phyloP scores from a whole-genome alignment of 192 early-diverging fungal genomes.

The Coemansia sp. region DNA sequence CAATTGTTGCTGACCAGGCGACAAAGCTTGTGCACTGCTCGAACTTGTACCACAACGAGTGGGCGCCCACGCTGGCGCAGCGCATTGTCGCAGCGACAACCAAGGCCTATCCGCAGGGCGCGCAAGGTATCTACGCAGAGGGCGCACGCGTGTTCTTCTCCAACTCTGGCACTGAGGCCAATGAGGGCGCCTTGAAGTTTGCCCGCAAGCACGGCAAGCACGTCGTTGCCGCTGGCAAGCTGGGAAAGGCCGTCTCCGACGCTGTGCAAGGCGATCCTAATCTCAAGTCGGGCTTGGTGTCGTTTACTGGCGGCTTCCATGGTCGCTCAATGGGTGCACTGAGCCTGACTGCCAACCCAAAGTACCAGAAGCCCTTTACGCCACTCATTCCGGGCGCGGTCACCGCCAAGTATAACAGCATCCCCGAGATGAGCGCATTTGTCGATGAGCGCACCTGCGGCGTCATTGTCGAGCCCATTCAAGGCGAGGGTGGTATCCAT shows the following conservation, averaged over 20 bases:
- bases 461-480: conserved; percentile 95
- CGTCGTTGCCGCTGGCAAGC: conserved; percentile 26
- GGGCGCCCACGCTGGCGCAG: conserved; percentile 78
- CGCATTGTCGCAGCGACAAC: conserved; percentile 64
- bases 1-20: conserved; percentile 78
- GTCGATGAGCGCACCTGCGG: conserved; percentile 81
- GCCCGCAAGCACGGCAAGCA: conserved; percentile 79
- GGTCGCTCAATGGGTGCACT: conserved; percentile 95
- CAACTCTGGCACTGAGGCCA: conserved; percentile 98
- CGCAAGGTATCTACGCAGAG: conserved; percentile 50
- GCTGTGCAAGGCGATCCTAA: conserved; percentile 52
- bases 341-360: conserved; percentile 88
- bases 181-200: conserved; percentile 97
- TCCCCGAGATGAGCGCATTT: conserved; percentile 56
- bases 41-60: conserved; percentile 91
- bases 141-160: conserved; percentile 84
- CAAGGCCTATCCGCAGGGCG: conserved; percentile 45
- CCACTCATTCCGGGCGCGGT: conserved; percentile 87
- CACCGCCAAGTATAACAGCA: conserved; percentile 72
- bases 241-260: conserved; percentile 45
- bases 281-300: conserved; percentile 73
- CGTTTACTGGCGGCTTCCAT: conserved; percentile 92
- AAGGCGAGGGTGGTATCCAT: conserved; percentile 94
- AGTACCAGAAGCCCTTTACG: conserved; percentile 93
- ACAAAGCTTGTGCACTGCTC: conserved; percentile 78